These are phyloP conservation scores for Phaeosphaeria sp. DNA, from an alignment of 2,329 filamentous ascomycete species.

Conservation along the genomic window DNA sequence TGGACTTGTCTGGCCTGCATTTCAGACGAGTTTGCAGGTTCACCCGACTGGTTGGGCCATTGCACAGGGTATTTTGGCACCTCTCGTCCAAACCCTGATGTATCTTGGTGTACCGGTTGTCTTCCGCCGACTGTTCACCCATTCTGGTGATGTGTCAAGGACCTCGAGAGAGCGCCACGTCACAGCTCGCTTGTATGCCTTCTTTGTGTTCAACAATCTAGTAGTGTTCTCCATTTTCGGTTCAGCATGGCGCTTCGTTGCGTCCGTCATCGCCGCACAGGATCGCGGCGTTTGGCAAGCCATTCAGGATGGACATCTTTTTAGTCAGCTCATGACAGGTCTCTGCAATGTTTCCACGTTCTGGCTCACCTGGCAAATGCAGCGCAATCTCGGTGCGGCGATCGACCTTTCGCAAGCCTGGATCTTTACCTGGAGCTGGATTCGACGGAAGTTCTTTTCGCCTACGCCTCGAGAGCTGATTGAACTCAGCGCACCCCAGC, in stretches of 20 bases:
- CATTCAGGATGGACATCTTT: constrained; percentile 70
- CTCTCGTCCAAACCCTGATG: constrained; percentile 82
- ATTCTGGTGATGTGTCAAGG: constrained; percentile 88
- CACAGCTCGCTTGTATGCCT: constrained; percentile 87
- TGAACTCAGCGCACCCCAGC: constrained; percentile 86
- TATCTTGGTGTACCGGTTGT: constrained; percentile 88
- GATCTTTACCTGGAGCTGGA: constrained; percentile 79
- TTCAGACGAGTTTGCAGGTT: constrained; percentile 68
- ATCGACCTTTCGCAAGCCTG: constrained; percentile 88
- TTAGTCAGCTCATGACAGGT: constrained; percentile 70
- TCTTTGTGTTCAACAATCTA: constrained; percentile 97
- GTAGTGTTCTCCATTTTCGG: constrained; percentile 93
- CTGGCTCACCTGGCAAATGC: constrained; percentile 88
- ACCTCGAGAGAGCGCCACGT: constrained; percentile 88
- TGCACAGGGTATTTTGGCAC: constrained; percentile 89
- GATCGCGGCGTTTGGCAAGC: constrained; percentile 68
- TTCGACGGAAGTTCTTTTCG: constrained; percentile 78
- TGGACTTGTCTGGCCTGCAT: constrained; percentile 79
- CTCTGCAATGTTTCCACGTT: constrained; percentile 85
- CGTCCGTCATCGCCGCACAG: constrained; percentile 65
- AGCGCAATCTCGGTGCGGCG: constrained; percentile 83
- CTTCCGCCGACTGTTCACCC: constrained; percentile 84
- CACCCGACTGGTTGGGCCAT: constrained; percentile 79
- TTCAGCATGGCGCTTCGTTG: constrained; percentile 79
- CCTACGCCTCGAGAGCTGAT: constrained; percentile 92